Evolutionary conservation across 2,329 filamentous ascomycete genomes (phyloP), one percentile per base, ranked within the genome.

Genomic region (Colletotrichum eremochloae): DNA sequence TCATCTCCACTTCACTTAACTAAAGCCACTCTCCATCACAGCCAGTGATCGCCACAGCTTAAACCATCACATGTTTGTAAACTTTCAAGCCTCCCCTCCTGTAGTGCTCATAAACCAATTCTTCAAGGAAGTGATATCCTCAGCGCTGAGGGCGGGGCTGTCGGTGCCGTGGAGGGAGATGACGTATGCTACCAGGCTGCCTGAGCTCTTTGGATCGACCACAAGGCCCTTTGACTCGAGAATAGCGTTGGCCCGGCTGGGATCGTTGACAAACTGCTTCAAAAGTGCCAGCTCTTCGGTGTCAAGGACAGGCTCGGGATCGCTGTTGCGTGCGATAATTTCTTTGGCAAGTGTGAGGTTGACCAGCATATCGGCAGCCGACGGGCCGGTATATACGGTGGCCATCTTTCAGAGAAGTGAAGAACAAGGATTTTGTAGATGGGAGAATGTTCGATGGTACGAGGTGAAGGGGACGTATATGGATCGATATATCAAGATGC

Each of bases 281-380:
- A 74, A 63, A 11, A 74, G 68, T 5, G 24, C 12, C 7, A 74
- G 60, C 55, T 74, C 72, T 14, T 72, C 63, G 5, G 56, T 36
- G 63, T 74, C 72, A n/a, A 74, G 68, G 12, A 74, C 42, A 38
- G 60, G 66, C 40, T 60, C 63, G 12, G 50, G 50, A 15, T 53
- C 50, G 15, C 29, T 53, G 29, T 53, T 53, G 50, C 50, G 50
- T 4, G 65, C 67, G 24, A 76, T 74, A 36, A 75, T 74, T 48
- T 76, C 75, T 18, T 62, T 42, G 5, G 75, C 74, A 11, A 75
- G 58, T 15, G 75, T 73, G 56, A 74, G 75, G 29, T 67, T 62
- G 4, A 38, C 65, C 20, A 75, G 56, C 73, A 76, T 75, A 9
- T 70, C 52, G 8, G 38, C 36, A n/a, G 58, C 67, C 6, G 63